Conservation (phyloP, 192 early-diverging fungal genomes). For the Podila minutissima region DNA sequence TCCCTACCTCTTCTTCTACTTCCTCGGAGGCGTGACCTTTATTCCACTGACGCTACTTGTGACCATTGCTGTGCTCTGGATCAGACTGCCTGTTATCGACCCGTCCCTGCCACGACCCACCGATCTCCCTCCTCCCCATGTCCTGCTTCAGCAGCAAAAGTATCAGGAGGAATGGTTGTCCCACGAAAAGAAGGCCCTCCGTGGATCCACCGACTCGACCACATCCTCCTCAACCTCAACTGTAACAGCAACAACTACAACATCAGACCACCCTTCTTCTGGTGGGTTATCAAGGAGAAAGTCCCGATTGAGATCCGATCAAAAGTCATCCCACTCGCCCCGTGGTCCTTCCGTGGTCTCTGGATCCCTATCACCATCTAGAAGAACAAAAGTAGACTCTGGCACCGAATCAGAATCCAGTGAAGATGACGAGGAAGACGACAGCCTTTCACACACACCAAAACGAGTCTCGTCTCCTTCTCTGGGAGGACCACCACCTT, state of each 20-base stretch:
- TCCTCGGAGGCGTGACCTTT: slow-evolving; percentile 57
- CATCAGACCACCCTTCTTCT: background rate
- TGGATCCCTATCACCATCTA: background rate
- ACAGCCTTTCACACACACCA: background rate
- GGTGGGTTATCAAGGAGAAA: slow-evolving; percentile 3
- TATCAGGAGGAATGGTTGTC: background rate
- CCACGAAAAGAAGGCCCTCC: no score
- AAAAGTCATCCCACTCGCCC: slow-evolving; percentile 3
- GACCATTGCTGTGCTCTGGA: slow-evolving; percentile 28
- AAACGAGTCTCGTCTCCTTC: background rate
- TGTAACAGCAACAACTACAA: background rate
- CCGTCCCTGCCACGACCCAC: slow-evolving; percentile 26
- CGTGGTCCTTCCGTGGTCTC: background rate
- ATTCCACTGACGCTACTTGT: slow-evolving; percentile 45
- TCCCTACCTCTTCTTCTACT: slow-evolving; percentile 52
- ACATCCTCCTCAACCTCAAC: slow-evolving; percentile 8
- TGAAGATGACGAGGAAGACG: slow-evolving; percentile 2
- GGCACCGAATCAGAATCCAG: background rate
- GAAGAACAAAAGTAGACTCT: background rate
- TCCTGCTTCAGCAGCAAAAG: slow-evolving; percentile 18
- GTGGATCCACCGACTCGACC: slow-evolving; percentile 9
- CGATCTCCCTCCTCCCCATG: slow-evolving; percentile 24
- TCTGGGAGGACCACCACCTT: background rate
- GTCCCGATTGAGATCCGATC: slow-evolving; percentile 18
- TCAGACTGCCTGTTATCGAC: slow-evolving; percentile 28